Percentiles rank a stretch among this genome's conserved stretches.
phyloP scores from a whole-genome alignment of 192 early-diverging fungal species.

The Piromyces sp. region DNA sequence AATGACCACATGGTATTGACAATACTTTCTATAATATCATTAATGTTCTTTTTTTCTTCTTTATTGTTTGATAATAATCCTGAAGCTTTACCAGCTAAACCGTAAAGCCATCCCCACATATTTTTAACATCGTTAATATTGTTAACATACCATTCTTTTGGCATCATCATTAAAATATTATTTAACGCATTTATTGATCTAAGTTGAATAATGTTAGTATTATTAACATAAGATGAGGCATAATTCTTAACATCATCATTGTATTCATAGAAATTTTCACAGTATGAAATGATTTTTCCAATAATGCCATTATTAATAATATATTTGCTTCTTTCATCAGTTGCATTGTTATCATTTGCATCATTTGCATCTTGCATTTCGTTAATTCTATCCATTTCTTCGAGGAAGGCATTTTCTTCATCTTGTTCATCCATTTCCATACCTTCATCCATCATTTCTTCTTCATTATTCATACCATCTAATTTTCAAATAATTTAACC shows the following conservation, averaged over 20 bases:
- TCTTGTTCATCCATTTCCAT: conserved; percentile 14
- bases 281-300: conserved; percentile 20
- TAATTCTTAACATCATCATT: background rate
- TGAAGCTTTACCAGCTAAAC: conserved; percentile 5
- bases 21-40: conserved; percentile 38
- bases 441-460: conserved; percentile 24
- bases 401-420: background rate
- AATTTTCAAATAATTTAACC: background rate
- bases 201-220: conserved; percentile 1
- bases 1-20: conserved; percentile 64
- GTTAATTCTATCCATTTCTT: background rate
- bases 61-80: background rate
- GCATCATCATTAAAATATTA: conserved; percentile 10
- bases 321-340: conserved; percentile 23
- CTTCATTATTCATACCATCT: conserved; percentile 18
- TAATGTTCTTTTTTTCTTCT: conserved; percentile 11
- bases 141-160: conserved; percentile 9
- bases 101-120: conserved; percentile 6
- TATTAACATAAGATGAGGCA: background rate
- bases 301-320: conserved; percentile 22
- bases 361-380: conserved; percentile 1
- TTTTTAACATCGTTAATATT: conserved; percentile 22
- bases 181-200: conserved; percentile 11
- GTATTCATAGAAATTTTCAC: conserved; percentile 8
- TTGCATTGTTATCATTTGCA: conserved; percentile 7